Conservation (phyloP, 192 early-diverging fungal genomes). For the Coemansia guatemalensis region DNA sequence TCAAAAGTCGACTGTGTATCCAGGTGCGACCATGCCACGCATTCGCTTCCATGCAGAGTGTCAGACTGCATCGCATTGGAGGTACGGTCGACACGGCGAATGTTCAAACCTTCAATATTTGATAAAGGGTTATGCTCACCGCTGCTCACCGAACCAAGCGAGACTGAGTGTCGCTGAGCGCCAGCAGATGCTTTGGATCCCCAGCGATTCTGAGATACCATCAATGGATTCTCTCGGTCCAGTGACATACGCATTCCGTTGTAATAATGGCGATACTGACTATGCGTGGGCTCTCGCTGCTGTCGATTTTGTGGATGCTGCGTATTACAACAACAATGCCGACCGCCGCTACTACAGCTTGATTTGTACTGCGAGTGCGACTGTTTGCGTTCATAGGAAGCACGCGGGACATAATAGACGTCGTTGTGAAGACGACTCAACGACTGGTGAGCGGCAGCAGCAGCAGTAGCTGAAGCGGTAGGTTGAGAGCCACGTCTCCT, state of each 20-base stretch:
- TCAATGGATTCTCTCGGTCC: background rate
- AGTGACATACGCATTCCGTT: background rate
- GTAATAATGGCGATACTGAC: background rate
- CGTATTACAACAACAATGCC: background rate
- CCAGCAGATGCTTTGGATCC: background rate
- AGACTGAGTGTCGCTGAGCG: conserved; percentile 3
- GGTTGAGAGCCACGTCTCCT: background rate
- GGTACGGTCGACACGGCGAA: conserved; percentile 28
- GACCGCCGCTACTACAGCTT: background rate
- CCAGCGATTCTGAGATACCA: background rate
- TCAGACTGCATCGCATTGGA: conserved; percentile 48
- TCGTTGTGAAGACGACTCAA: background rate
- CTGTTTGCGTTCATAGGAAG: background rate
- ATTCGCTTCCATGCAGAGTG: conserved; percentile 33
- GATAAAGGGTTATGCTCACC: conserved; percentile 13
- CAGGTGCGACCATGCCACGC: conserved; percentile 42
- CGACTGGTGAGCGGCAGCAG: background rate
- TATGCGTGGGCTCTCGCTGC: background rate
- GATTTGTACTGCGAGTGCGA: background rate
- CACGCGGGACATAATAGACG: background rate
- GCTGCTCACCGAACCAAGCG: conserved; percentile 11
- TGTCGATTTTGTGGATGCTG: background rate
- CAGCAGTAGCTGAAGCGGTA: background rate
- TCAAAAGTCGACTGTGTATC: conserved; percentile 31
- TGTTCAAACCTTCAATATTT: conserved; percentile 32